These are phyloP conservation scores for Annulohypoxylon bovei DNA, from an alignment of 495 filamentous ascomycete genomes.

Conservation along the genomic window DNA sequence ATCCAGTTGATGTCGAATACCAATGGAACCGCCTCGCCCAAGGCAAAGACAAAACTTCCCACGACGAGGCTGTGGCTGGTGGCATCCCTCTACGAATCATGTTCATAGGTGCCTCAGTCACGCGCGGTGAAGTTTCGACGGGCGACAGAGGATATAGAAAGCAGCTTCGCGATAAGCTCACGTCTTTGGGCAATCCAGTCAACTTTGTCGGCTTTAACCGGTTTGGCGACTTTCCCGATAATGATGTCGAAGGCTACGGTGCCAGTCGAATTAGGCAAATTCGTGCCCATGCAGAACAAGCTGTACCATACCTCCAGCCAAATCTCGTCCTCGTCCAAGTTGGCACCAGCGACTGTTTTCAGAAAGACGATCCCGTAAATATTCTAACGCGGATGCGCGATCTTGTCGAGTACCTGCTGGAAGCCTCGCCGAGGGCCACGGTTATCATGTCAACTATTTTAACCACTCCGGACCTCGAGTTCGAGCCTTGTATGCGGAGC, in stretches of 20 bases:
- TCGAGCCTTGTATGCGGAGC: conserved; percentile 46
- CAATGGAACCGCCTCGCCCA: conserved; percentile 26
- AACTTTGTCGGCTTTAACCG: conserved; percentile 47
- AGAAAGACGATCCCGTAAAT: conserved; percentile 39
- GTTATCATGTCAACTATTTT: conserved; percentile 39
- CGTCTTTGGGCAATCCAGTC: conserved; percentile 39
- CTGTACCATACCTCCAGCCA: conserved; percentile 41
- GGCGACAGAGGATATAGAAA: conserved; percentile 45
- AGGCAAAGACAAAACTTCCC: neutral
- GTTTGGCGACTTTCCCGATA: conserved; percentile 44
- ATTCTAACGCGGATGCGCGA: conserved; percentile 42
- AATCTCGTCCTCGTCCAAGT: conserved; percentile 47
- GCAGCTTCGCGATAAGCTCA: conserved; percentile 41
- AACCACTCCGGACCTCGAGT: conserved; percentile 40
- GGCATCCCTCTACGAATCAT: conserved; percentile 42
- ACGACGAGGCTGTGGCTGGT: conserved; percentile 26
- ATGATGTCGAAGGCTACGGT: conserved; percentile 44
- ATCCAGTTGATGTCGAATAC: conserved; percentile 36
- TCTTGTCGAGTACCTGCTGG: conserved; percentile 38
- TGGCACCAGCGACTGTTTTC: conserved; percentile 47
- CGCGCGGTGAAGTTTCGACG: conserved; percentile 43
- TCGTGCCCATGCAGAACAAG: conserved; percentile 27
- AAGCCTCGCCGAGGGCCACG: conserved; percentile 38
- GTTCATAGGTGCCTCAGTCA: conserved; percentile 45
- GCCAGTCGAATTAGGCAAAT: conserved; percentile 42